Conservation (phyloP, 108 stramenopile genomes). For the Mediolabrus comicus region DNA sequence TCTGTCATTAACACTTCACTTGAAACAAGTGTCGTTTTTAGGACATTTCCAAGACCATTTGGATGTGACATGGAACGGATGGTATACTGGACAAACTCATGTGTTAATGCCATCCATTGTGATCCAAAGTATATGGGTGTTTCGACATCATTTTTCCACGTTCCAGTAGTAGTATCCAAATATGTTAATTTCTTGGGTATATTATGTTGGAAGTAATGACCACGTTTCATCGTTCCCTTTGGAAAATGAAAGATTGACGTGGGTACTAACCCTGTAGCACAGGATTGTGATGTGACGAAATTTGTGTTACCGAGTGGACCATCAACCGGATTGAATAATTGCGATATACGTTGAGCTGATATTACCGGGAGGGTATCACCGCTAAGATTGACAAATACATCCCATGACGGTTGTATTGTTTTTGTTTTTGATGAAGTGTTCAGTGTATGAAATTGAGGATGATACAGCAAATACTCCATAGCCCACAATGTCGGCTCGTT, state of each 20-base stretch:
- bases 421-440: background rate
- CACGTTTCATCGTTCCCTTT: constrained; percentile 80
- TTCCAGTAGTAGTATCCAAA: constrained; percentile 46
- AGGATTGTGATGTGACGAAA: constrained; percentile 79
- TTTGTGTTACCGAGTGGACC: constrained; percentile 68
- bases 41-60: constrained; percentile 58
- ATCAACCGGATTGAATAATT: constrained; percentile 44
- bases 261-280: constrained; percentile 80
- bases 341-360: constrained; percentile 49
- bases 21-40: constrained; percentile 55
- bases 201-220: constrained; percentile 62
- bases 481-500: constrained; percentile 84
- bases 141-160: constrained; percentile 29
- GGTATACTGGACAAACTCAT: constrained; percentile 68
- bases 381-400: constrained; percentile 81
- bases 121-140: constrained; percentile 78
- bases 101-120: constrained; percentile 84
- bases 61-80: constrained; percentile 52
- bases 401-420: constrained; percentile 49
- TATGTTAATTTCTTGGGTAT: constrained; percentile 43
- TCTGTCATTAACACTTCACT: constrained; percentile 80
- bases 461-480: constrained; percentile 54
- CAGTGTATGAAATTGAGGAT: constrained; percentile 3
- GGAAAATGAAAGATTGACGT: constrained; percentile 75
- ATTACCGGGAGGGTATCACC: constrained; percentile 83